Conservation (phyloP, 2,329 filamentous ascomycete species). For the Fusarium graminum region DNA sequence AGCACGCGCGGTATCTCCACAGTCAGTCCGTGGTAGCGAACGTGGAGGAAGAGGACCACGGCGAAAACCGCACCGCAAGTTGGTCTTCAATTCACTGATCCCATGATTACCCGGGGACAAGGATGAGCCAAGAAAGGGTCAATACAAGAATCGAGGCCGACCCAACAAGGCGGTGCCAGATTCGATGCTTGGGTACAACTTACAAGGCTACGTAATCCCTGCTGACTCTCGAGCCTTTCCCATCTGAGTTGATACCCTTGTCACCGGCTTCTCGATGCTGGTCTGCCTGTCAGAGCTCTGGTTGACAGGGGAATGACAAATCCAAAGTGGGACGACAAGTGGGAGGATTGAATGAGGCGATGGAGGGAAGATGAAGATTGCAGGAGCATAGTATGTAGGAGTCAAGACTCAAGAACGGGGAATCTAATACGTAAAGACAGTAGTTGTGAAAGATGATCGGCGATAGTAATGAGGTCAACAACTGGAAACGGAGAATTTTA, state of each 20-base stretch:
- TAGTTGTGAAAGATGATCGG: constrained; percentile 6
- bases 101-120: constrained; percentile 31
- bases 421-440: background rate
- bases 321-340: constrained; percentile 27
- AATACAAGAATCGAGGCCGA: constrained; percentile 34
- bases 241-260: constrained; percentile 20
- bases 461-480: constrained; percentile 30
- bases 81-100: constrained; percentile 26
- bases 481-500: constrained; percentile 5
- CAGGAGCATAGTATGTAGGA: background rate
- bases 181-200: constrained; percentile 21
- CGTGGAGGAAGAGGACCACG: constrained; percentile 10
- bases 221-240: constrained; percentile 31
- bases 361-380: constrained; percentile 14
- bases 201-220: constrained; percentile 43
- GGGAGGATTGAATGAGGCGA: constrained; percentile 29
- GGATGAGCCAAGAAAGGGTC: constrained; percentile 10
- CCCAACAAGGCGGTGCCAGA: constrained; percentile 44
- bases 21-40: background rate
- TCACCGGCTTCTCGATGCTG: constrained; percentile 23
- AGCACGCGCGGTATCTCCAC: constrained; percentile 20
- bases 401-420: background rate
- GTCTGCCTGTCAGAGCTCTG: constrained; percentile 33
- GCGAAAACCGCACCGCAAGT: constrained; percentile 14
- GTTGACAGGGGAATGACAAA: constrained; percentile 20